Conservation (phyloP, 768 basidiomycete species). For the Mycena epipterygia region DNA sequence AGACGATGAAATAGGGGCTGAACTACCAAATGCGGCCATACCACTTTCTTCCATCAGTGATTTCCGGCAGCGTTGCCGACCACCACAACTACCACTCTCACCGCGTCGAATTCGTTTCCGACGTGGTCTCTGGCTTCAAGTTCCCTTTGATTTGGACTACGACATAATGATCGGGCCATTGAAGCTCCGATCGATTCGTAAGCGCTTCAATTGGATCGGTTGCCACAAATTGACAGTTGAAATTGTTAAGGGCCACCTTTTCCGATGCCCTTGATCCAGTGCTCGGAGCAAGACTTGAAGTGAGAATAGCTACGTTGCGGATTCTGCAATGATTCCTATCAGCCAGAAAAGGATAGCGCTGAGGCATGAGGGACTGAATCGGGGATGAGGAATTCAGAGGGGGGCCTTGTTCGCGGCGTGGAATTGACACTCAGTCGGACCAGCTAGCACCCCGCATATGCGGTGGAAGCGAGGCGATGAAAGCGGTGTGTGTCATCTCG, state of each 20-base stretch:
- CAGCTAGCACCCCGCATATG: slow-evolving; percentile 7
- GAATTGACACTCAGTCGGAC: neutral
- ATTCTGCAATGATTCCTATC: slow-evolving; percentile 18
- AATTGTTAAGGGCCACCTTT: slow-evolving; percentile 13
- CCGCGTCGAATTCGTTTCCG: too few species aligned
- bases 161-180: neutral
- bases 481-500: slow-evolving; percentile 22
- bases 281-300: neutral
- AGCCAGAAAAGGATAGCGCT: slow-evolving; percentile 3
- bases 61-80: too few species aligned
- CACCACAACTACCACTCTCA: too few species aligned
- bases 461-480: too few species aligned
- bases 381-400: neutral
- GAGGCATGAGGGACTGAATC: neutral
- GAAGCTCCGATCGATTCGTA: slow-evolving; percentile 6
- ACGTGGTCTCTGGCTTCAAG: neutral
- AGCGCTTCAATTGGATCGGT: slow-evolving; percentile 9
- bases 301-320: neutral
- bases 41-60: too few species aligned
- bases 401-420: neutral
- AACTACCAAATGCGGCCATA: too few species aligned
- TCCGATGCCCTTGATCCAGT: slow-evolving; percentile 10
- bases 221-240: slow-evolving; percentile 19
- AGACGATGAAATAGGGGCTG: too few species aligned
- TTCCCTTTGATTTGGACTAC: neutral